Conservation (phyloP, 441 rosid species). For the Eruca vesicaria region DNA sequence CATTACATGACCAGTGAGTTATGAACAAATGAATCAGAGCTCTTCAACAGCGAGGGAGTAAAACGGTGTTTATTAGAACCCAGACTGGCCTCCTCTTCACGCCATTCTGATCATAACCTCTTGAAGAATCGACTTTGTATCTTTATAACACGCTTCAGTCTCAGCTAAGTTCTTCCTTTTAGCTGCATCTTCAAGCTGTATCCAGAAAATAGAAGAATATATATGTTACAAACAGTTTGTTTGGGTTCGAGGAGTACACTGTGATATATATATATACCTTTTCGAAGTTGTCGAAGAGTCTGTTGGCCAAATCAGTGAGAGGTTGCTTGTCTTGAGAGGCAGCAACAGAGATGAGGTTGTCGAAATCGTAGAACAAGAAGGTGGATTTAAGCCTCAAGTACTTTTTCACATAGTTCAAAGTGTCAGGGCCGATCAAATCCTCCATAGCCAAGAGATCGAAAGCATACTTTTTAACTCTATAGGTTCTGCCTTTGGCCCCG, state of each 20-base stretch:
- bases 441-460: slow-evolving; percentile 87
- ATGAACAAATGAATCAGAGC: neutral
- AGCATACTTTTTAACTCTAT: slow-evolving; percentile 69
- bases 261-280: slow-evolving; percentile 64
- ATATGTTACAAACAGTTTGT: neutral
- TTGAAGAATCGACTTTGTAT: slow-evolving; percentile 56
- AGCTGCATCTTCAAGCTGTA: slow-evolving; percentile 74
- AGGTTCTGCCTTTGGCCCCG: slow-evolving; percentile 56
- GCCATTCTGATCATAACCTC: slow-evolving; percentile 76
- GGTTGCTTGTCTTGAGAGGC: slow-evolving; percentile 58
- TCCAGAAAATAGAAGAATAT: neutral
- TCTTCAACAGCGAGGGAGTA: neutral
- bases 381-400: slow-evolving; percentile 81
- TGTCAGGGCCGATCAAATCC: slow-evolving; percentile 81
- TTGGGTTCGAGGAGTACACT: neutral
- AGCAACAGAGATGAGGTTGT: slow-evolving; percentile 76
- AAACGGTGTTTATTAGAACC: slow-evolving; percentile 5
- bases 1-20: slow-evolving; percentile 9
- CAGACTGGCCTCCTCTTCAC: slow-evolving; percentile 8
- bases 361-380: slow-evolving; percentile 75
- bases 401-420: slow-evolving; percentile 71
- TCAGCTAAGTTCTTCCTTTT: slow-evolving; percentile 51
- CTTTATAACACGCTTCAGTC: slow-evolving; percentile 60
- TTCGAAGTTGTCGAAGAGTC: slow-evolving; percentile 77
- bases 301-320: slow-evolving; percentile 74